Evolutionary conservation across 768 basidiomycete species (phyloP), one percentile per base, ranked within the genome.

Genomic region (Trametes cinnabarina): DNA sequence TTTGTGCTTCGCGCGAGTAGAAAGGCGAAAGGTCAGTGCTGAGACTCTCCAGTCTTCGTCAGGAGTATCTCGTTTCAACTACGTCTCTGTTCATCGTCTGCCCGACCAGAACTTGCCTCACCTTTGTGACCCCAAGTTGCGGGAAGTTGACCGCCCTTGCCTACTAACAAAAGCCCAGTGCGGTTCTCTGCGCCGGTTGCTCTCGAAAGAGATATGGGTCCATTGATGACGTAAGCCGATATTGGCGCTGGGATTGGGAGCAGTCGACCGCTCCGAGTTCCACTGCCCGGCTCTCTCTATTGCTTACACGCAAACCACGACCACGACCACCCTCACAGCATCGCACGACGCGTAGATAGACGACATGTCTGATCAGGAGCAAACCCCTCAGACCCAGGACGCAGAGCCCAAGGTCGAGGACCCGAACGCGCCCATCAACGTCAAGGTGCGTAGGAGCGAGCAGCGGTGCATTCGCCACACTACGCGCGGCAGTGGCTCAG

Each of bases 401-500:
- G 71, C 80, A 30, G 65, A 66, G 63, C 60, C 72, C 58, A 87
- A 89, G 71, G 30, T 71, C 22, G 86, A 83, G 70, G 82, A 85
- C 61, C 71, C 78, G 9, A 82, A 83, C 63, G 74, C 80, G 14
- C 81, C 89, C 32, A 91, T 92, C 69, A 91, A 90, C 68, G 83
- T 92, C 72, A 91, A 88, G 82, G 90, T 89, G 60, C 47, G 79
- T 65, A 23, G 47, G 32, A 26, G 26, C 40, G 32, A 32, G 30
- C 7, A 12, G 12, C 12, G 6, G 30, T 6, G 7, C 12, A 32
- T 37, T 22, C 37, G 2, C 22, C 54, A 26, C 48, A 19, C 46
- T 47, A 37, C 47, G 49, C 50, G 30, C 19, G 47, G 19, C 22
- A 37, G 39, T 48, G 39, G 43, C 9, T 19, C 35, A 19, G 37